phyloP scores from a whole-genome alignment of 1,139 yeast genomes.

The Pichia sp. region DNA sequence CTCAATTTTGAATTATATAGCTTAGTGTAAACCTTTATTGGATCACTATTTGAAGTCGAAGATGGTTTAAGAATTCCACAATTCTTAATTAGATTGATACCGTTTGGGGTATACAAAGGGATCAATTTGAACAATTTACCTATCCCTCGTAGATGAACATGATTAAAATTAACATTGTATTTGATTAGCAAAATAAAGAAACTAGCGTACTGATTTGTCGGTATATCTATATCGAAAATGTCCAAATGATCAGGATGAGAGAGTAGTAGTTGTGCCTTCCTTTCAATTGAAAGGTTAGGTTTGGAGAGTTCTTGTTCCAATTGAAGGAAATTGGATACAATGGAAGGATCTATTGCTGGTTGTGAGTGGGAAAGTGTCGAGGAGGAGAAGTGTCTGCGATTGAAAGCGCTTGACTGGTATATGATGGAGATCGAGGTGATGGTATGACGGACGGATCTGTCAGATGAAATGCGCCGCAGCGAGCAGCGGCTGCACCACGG shows the following conservation, averaged over 20 bases:
- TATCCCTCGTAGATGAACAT: constrained; percentile 5
- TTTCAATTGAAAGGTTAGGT: background rate
- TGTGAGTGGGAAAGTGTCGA: no score
- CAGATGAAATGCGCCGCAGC: no score
- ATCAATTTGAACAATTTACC: constrained; percentile 11
- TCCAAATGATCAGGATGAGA: background rate
- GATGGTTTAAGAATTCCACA: constrained; percentile 13
- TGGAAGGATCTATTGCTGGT: no score
- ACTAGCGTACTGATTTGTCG: background rate
- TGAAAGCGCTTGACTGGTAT: no score
- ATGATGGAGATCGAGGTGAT: no score
- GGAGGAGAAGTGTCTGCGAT: no score
- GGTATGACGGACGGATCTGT: no score
- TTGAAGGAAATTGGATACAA: background rate
- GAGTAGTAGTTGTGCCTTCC: constrained; percentile 7
- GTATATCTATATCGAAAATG: constrained; percentile 11
- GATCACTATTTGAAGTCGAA: background rate
- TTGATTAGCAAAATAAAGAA: constrained; percentile 3
- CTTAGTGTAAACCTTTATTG: constrained; percentile 1
- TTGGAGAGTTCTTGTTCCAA: background rate
- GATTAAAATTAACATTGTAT: constrained; percentile 5
- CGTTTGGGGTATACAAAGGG: constrained; percentile 1
- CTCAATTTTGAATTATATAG: constrained; percentile 10
- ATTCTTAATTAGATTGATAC: constrained; percentile 9
- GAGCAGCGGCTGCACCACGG: no score